These are phyloP conservation scores for Sugiyamaella qingdaonensis DNA, from an alignment of 805 yeast species.

Conservation along the genomic window DNA sequence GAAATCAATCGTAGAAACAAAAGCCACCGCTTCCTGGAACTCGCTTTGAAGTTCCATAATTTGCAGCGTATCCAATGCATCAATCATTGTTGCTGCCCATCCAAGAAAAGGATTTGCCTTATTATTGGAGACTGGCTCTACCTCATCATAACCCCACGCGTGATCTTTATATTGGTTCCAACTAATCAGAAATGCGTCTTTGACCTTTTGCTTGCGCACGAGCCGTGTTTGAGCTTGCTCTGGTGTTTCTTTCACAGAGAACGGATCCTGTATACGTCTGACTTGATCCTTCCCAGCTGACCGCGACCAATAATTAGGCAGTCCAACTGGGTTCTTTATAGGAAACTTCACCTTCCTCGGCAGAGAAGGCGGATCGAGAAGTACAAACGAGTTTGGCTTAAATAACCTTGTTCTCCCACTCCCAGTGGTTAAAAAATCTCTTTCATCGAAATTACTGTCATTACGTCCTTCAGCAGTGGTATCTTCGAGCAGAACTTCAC, in stretches of 20 bases:
- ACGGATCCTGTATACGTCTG: not conserved
- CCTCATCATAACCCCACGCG: conserved; percentile 47
- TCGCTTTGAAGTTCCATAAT: conserved; percentile 42
- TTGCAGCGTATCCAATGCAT: conserved; percentile 48
- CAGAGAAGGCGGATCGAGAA: conserved; percentile 5
- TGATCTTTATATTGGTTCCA: conserved; percentile 43
- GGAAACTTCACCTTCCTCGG: conserved; percentile 19
- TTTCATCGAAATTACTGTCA: not conserved
- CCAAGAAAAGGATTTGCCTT: conserved; percentile 42
- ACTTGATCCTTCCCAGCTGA: not conserved
- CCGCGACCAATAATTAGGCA: conserved; percentile 9
- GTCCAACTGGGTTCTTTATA: conserved; percentile 8
- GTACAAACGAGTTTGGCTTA: not conserved
- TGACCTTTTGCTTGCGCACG: conserved; percentile 33
- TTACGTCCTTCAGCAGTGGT: not conserved
- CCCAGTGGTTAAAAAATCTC: conserved; percentile 17
- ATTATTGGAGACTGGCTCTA: conserved; percentile 36
- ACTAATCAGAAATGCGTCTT: conserved; percentile 37
- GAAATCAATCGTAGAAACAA: conserved; percentile 39
- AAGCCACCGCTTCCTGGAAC: conserved; percentile 37
- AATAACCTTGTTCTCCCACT: conserved; percentile 14
- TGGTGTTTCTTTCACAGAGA: conserved; percentile 20
- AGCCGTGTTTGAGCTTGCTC: conserved; percentile 19
- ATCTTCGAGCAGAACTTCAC: too few species aligned
- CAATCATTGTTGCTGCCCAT: conserved; percentile 52